Percentiles rank a stretch among this genome's conserved stretches.
Conservation (phyloP, 371 early-diverging fungal genomes). For the Circinella minor region DNA sequence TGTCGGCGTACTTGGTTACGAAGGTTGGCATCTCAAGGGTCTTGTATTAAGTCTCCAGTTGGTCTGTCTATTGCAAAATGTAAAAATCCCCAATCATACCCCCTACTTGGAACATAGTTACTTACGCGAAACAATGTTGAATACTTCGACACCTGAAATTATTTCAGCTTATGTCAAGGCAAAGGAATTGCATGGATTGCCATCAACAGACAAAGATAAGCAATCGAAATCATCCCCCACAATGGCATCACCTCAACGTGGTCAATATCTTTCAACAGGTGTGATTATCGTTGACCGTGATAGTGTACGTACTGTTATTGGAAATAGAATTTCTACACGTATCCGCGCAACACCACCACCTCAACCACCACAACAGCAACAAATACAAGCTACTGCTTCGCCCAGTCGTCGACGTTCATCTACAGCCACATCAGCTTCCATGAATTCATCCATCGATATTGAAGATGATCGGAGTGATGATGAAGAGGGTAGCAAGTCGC, state of each 20-base stretch:
- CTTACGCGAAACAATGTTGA: constrained; percentile 16
- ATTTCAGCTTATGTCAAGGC: constrained; percentile 25
- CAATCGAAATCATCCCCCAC: background rate
- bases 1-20: constrained; percentile 49
- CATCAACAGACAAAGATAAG: background rate
- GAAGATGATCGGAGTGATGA: constrained; percentile 15
- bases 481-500: constrained; percentile 4
- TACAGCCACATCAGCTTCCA: constrained; percentile 8
- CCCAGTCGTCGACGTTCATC: background rate
- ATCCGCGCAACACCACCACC: constrained; percentile 13
- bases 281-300: constrained; percentile 1
- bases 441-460: constrained; percentile 24
- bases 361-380: constrained; percentile 13
- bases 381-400: background rate
- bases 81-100: constrained; percentile 20
- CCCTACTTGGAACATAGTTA: constrained; percentile 23
- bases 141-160: constrained; percentile 16
- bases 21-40: constrained; percentile 54
- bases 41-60: constrained; percentile 43
- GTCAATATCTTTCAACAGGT: constrained; percentile 7
- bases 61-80: constrained; percentile 24
- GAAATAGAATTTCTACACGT: constrained; percentile 9
- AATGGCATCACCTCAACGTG: background rate
- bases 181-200: constrained; percentile 4
- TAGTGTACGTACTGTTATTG: constrained; percentile 3